A percentile compares a stretch with the other conserved stretches of the same genome.
Evolutionary conservation across 148 eudicot genomes (phyloP).

Genomic region (Silene uniflora): DNA sequence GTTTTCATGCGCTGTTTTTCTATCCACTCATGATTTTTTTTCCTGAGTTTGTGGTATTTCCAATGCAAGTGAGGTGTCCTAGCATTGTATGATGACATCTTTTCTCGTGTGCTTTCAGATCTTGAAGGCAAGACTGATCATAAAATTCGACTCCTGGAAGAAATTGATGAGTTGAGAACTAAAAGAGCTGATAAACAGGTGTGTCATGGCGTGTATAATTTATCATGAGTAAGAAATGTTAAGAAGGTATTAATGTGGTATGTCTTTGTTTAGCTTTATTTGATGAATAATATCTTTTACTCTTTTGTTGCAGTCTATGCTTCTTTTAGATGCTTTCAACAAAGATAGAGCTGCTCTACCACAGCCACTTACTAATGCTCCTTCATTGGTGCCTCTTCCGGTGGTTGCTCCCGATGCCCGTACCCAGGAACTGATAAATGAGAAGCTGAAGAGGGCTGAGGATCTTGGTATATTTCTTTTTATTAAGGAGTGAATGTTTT

Average conservation of each 20-base stretch:
- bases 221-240: neutral
- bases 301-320: conserved; percentile 56
- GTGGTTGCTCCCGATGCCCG: conserved; percentile 80
- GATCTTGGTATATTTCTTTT: conserved; percentile 60
- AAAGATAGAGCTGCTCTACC: conserved; percentile 94
- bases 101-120: conserved; percentile 41
- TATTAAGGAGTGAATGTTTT: neutral
- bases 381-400: conserved; percentile 61
- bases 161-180: conserved; percentile 71
- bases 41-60: neutral
- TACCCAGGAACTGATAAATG: conserved; percentile 92
- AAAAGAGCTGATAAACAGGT: conserved; percentile 97
- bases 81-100: neutral
- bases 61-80: neutral
- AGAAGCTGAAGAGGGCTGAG: conserved; percentile 93
- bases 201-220: neutral
- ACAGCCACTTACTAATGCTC: conserved; percentile 74
- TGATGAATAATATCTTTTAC: conserved; percentile 5
- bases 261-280: neutral
- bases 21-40: neutral
- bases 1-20: neutral
- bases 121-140: conserved; percentile 88
- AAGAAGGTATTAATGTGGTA: neutral
- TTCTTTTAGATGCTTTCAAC: conserved; percentile 92
- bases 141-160: conserved; percentile 74